Evolutionary conservation across 192 early-diverging fungal genomes (phyloP).

Genomic region (Cetraspora pellucida): DNA sequence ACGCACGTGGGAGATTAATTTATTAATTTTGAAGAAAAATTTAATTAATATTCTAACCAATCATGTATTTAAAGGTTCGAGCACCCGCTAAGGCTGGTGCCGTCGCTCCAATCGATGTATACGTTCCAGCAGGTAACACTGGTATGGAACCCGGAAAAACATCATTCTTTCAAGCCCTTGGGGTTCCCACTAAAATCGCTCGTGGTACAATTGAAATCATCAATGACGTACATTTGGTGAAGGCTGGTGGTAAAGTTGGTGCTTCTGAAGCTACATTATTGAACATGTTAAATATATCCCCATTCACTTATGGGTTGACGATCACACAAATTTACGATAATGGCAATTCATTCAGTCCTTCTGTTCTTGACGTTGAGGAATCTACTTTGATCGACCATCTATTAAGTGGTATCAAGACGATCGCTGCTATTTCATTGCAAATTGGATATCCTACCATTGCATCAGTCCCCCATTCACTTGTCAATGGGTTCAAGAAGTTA

Average conservation of each 20-base stretch:
- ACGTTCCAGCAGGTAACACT: conserved; percentile 96
- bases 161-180: conserved; percentile 99
- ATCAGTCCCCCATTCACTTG: conserved; percentile 92
- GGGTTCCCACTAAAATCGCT: conserved; percentile 99
- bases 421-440: conserved; percentile 84
- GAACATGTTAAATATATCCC: conserved; percentile 99
- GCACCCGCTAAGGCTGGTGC: conserved; percentile 97
- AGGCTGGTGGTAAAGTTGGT: conserved; percentile 91
- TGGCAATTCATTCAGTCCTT: conserved; percentile 85
- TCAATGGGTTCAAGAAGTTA: conserved; percentile 98
- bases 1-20: conserved; percentile 33
- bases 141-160: conserved; percentile 99
- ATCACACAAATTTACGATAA: conserved; percentile 92
- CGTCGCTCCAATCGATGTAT: conserved; percentile 90
- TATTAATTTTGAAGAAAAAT: too few relatives aligned
- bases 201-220: conserved; percentile 99
- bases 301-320: conserved; percentile 99
- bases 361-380: conserved; percentile 90
- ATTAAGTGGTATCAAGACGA: conserved; percentile 67
- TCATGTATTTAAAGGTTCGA: conserved; percentile 33
- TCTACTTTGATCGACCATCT: conserved; percentile 66
- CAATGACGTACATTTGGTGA: conserved; percentile 91
- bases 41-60: too few relatives aligned
- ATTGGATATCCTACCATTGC: conserved; percentile 77
- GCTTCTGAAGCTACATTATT: conserved; percentile 97